These are phyloP conservation scores for Phytopythium vexans DNA, from an alignment of 352 stramenopile species.

Conservation along the genomic window DNA sequence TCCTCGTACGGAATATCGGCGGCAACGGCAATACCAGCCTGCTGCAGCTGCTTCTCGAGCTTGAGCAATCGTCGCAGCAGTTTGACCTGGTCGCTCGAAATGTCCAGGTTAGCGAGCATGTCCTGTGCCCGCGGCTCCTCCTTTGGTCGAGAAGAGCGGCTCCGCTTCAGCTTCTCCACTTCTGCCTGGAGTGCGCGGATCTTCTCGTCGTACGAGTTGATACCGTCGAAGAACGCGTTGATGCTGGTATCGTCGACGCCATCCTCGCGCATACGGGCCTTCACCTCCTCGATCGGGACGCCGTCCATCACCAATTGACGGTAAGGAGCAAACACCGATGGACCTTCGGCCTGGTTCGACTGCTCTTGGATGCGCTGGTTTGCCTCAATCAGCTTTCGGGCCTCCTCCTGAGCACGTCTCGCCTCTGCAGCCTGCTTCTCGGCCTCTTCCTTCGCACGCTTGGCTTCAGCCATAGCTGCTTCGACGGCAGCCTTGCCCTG, in stretches of 20 bases:
- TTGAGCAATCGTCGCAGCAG: conserved; percentile 78
- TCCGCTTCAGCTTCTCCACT: conserved; percentile 79
- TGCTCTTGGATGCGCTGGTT: conserved; percentile 80
- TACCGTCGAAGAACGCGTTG: conserved; percentile 77
- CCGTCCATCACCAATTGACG: conserved; percentile 67
- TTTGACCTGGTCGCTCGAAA: conserved; percentile 70
- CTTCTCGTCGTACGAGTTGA: conserved; percentile 83
- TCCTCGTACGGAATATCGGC: conserved; percentile 93
- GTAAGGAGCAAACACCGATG: conserved; percentile 63
- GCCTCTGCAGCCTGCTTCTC: conserved; percentile 79
- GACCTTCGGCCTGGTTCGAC: conserved; percentile 29
- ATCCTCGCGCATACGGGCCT: conserved; percentile 72
- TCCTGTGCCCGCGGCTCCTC: conserved; percentile 61
- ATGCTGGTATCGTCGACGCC: conserved; percentile 73
- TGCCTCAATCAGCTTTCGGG: conserved; percentile 79
- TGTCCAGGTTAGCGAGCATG: conserved; percentile 71
- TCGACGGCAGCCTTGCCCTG: conserved; percentile 83
- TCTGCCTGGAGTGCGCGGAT: conserved; percentile 77
- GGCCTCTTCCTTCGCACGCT: conserved; percentile 71
- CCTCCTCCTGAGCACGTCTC: conserved; percentile 70
- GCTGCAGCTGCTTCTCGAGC: conserved; percentile 79
- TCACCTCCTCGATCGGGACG: conserved; percentile 62
- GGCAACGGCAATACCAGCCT: conserved; percentile 85
- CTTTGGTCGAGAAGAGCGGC: conserved; percentile 35
- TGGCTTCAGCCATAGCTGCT: conserved; percentile 80